phyloP scores from a whole-genome alignment of 441 rosid genomes.

The Dalechampia spathulata region DNA sequence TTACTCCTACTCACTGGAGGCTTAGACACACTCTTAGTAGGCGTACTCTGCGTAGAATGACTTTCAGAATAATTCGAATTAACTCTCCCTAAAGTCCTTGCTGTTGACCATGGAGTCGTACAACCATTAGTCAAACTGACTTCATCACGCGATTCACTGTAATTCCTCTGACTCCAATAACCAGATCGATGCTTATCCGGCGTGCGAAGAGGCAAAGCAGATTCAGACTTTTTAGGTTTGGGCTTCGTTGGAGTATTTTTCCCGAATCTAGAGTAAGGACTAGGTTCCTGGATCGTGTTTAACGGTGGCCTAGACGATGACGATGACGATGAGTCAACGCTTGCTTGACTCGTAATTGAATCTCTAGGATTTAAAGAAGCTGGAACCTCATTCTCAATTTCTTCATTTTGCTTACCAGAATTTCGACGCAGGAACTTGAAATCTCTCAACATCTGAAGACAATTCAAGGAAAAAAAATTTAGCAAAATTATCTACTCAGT shows the following conservation, averaged over 20 bases:
- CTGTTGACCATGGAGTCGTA: slow-evolving; percentile 54
- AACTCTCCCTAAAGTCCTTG: slow-evolving; percentile 50
- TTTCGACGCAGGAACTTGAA: slow-evolving; percentile 56
- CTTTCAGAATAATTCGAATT: slow-evolving; percentile 50
- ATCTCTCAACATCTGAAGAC: slow-evolving; percentile 82
- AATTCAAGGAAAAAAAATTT: slow-evolving; percentile 4
- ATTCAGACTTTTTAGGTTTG: slow-evolving; percentile 39
- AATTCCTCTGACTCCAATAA: slow-evolving; percentile 55
- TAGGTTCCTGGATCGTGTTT: slow-evolving; percentile 38
- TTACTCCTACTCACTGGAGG: slow-evolving; percentile 56
- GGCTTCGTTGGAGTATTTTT: slow-evolving; percentile 66
- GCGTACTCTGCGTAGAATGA: slow-evolving; percentile 84
- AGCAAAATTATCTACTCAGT: background rate
- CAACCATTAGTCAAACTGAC: slow-evolving; percentile 29
- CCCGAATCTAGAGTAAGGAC: slow-evolving; percentile 28
- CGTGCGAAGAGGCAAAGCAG: slow-evolving; percentile 52
- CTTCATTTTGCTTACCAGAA: slow-evolving; percentile 46
- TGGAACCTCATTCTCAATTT: slow-evolving; percentile 64
- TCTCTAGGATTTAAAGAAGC: slow-evolving; percentile 46
- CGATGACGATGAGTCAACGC: slow-evolving; percentile 25
- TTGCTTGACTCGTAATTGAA: slow-evolving; percentile 38
- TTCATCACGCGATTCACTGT: slow-evolving; percentile 26
- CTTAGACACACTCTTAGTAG: slow-evolving; percentile 83
- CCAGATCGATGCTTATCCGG: slow-evolving; percentile 79
- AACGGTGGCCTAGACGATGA: slow-evolving; percentile 48